Conservation (phyloP, 225 moss, liverwort and hornwort genomes). For the Polytrichum commune region DNA sequence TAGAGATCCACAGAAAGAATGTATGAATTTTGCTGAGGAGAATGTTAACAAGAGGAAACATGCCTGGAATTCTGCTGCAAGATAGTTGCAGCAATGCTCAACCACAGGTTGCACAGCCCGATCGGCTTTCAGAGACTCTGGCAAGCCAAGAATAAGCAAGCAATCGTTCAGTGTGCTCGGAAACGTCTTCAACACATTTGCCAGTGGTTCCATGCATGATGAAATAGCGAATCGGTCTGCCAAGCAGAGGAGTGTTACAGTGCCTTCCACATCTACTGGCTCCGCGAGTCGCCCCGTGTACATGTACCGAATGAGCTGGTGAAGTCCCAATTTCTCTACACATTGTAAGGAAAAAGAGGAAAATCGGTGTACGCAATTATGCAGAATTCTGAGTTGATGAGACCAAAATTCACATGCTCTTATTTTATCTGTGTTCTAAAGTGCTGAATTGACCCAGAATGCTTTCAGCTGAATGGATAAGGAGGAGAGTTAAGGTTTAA, state of each 20-base stretch:
- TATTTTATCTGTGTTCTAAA: too few species aligned
- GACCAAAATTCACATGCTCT: too few species aligned
- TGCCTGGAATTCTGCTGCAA: constrained; percentile 74
- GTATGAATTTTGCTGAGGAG: neutral
- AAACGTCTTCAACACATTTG: constrained; percentile 64
- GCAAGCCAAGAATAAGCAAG: constrained; percentile 68
- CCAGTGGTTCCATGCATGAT: constrained; percentile 76
- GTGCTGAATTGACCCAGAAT: too few species aligned
- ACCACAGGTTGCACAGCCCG: constrained; percentile 74
- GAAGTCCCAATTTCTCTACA: constrained; percentile 59
- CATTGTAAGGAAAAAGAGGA: constrained; percentile 1
- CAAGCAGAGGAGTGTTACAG: constrained; percentile 65
- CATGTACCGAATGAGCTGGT: constrained; percentile 75
- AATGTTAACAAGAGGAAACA: constrained; percentile 5
- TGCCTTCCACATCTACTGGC: constrained; percentile 64
- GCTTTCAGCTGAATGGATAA: too few species aligned
- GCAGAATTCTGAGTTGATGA: too few species aligned
- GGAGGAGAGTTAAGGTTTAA: neutral
- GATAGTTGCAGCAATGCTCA: constrained; percentile 72
- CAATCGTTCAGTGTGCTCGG: constrained; percentile 67
- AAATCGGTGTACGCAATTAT: too few species aligned
- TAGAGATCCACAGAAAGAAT: too few species aligned
- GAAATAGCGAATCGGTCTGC: constrained; percentile 84
- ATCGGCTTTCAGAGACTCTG: constrained; percentile 72
- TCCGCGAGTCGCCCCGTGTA: constrained; percentile 65